Conservation (phyloP, 352 stramenopile species). For the Lagenidium sp. region DNA sequence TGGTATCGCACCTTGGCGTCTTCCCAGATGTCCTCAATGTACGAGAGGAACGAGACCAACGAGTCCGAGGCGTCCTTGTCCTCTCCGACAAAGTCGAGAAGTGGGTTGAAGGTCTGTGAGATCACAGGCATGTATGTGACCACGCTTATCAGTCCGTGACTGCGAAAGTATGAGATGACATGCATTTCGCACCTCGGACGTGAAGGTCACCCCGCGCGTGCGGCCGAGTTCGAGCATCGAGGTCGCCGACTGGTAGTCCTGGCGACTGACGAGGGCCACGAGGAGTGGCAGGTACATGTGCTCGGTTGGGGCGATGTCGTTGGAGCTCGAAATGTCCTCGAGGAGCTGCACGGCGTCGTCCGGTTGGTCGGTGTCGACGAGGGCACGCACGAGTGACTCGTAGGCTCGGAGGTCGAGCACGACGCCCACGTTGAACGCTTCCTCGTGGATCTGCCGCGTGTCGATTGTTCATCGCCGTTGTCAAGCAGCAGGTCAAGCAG, state of each 20-base stretch:
- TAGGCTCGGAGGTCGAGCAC: constrained; percentile 22
- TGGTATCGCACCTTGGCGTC: constrained; percentile 42
- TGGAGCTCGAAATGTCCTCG: constrained; percentile 10
- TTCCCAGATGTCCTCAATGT: constrained; percentile 56
- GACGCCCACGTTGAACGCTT: constrained; percentile 21
- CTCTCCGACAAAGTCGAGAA: constrained; percentile 36
- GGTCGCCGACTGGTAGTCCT: constrained; percentile 13
- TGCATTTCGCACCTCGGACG: constrained; percentile 8
- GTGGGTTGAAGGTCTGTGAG: constrained; percentile 34
- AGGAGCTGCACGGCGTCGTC: constrained; percentile 19
- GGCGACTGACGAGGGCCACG: constrained; percentile 9
- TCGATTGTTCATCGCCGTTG: background rate
- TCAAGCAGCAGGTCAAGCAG: background rate
- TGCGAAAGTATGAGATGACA: too few species aligned
- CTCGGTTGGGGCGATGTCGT: constrained; percentile 17
- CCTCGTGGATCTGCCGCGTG: constrained; percentile 14
- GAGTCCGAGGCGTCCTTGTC: constrained; percentile 40
- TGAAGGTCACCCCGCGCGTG: constrained; percentile 14
- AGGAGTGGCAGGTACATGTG: constrained; percentile 17
- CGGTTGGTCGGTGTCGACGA: constrained; percentile 15
- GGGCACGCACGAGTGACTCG: constrained; percentile 15
- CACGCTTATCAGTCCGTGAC: too few species aligned
- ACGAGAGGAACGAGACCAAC: constrained; percentile 43
- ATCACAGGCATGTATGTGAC: background rate
- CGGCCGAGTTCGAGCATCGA: constrained; percentile 9